Base-by-base conservation (phyloP, 495 filamentous ascomycete genomes). In the Penicillium coprophilum region DNA sequence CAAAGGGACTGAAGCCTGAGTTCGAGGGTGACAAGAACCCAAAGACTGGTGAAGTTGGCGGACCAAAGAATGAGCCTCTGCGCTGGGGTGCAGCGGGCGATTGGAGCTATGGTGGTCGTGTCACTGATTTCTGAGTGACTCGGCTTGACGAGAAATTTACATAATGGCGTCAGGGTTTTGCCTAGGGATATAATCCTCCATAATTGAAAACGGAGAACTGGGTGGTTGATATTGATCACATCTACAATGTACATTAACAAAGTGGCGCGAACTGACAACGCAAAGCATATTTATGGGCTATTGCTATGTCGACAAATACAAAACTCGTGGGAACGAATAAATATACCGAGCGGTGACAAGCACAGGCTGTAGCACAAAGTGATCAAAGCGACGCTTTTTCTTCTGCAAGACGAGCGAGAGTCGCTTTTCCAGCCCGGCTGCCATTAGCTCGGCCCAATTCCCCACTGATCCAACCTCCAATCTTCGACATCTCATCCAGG, bases 51-150 rank as follows among this genome's bases (percentile, higher is more conserved):
- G 94, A 97, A 76, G 80, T 96, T 41, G 94, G 92, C 6, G 94
- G 94, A 13, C 94, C 94, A 17, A 98, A 97, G 83, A 98, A 97
- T 71, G 94, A 98, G 74, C 94, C 94, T 41, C 60, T 97, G 62
- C 79, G 92, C 51, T 96, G 92, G 92, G 91, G 92, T 0, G 68
- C 76, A 24, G 70, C 62, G 3, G 88, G 90, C 1, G 94, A 98
- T 75, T 98, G 92, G 86, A 97, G 91, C 64, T 98, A 88, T 72
- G 96, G 96, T 74, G 94, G 94, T 36, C 77, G 94, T 52, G 93
- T 94, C 23, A 97, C 94, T 19, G 94, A 97, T 75, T 98, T 98
- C 68, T 98, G 55, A 63, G 48, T 36, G 20, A 23, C 15, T 19
- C 21, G 12, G 23, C 4, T 39, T 44, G 34, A 17, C 11, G n/a